Evolutionary conservation across 768 basidiomycete genomes (phyloP), one percentile per base, ranked within the genome.

Genomic region (Trichaptum fuscoviolaceum): DNA sequence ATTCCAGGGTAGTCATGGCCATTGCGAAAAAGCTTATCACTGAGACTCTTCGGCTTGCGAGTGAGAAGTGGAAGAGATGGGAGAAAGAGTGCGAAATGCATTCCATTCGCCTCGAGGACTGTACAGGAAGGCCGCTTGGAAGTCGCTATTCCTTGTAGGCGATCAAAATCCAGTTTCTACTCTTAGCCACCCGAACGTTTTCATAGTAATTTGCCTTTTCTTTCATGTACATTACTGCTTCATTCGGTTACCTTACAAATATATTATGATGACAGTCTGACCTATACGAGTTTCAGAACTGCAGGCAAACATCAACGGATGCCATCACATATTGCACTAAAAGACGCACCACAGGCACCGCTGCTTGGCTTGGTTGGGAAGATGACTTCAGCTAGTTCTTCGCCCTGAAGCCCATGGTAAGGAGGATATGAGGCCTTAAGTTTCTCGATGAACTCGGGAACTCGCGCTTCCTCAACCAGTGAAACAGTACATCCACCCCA

Each of bases 401-500:
- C 86, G 15, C 83, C 84, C 65, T 83, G 80, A 57, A 96, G 75
- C 7, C 76, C 79, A 68, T 78, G 77, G 75, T 91, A 94, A n/a
- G 88, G 84, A 20, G 73, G 76, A 73, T 93, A 95, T 4, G 76
- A 77, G n/a, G 77, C 77, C 72, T 80, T 84, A 20, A 95, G 77
- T 69, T 81, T 80, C 68, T 77, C 72, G 59, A 94, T 88, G 74
- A 96, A 95, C 8, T 71, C 67, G 0, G 83, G 81, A 1, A 91
- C 90, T 58, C 84, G 71, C 23, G 78, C 75, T 71, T 90, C 88
- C 7, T 85, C 82, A 18, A 95, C 88, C 23, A 95, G 83, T 7
- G 91, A 93, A 24, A 95, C 89, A 0, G 90, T 91, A 72, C 93
- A 95, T 6, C 94, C 94, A 42, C 95, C 95, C 93, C 93, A 96